Evolutionary conservation across 2,329 filamentous ascomycete species (phyloP).

Genomic region (Trichophyton benhamiae): DNA sequence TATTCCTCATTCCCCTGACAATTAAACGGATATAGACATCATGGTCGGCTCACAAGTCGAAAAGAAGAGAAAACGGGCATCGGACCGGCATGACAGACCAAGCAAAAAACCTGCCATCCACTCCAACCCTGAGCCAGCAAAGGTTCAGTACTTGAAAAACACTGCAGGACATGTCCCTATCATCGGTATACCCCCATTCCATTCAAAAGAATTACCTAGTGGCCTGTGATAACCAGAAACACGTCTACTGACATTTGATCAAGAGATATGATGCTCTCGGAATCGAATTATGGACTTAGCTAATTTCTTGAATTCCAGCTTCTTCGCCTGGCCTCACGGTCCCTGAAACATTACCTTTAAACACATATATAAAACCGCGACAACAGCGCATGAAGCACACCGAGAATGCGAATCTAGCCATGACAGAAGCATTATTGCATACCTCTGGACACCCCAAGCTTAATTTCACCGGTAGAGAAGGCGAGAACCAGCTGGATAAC

Average conservation of each 20-base stretch:
- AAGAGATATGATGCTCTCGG: background rate
- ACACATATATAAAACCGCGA: slow-evolving; percentile 40
- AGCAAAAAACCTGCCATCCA: slow-evolving; percentile 38
- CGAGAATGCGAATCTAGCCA: slow-evolving; percentile 25
- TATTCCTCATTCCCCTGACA: background rate
- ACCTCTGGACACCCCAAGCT: slow-evolving; percentile 49
- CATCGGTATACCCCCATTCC: slow-evolving; percentile 31
- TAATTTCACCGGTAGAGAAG: slow-evolving; percentile 45
- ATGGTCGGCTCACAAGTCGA: slow-evolving; percentile 27
- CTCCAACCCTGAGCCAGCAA: slow-evolving; percentile 27
- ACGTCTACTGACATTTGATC: background rate
- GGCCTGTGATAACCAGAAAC: background rate
- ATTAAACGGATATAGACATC: slow-evolving; percentile 7
- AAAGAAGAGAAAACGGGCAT: slow-evolving; percentile 42
- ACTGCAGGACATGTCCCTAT: slow-evolving; percentile 38
- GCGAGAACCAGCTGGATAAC: slow-evolving; percentile 39
- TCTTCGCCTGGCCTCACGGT: slow-evolving; percentile 19
- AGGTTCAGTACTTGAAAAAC: slow-evolving; percentile 37
- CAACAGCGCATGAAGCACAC: slow-evolving; percentile 20
- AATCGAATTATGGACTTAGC: background rate
- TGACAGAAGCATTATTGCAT: slow-evolving; percentile 46
- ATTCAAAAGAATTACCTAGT: background rate
- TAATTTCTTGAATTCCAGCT: slow-evolving; percentile 13
- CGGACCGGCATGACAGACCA: slow-evolving; percentile 32
- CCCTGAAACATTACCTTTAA: slow-evolving; percentile 23